Conservation (phyloP, 306 rosid species). For the Fagus crenata region DNA sequence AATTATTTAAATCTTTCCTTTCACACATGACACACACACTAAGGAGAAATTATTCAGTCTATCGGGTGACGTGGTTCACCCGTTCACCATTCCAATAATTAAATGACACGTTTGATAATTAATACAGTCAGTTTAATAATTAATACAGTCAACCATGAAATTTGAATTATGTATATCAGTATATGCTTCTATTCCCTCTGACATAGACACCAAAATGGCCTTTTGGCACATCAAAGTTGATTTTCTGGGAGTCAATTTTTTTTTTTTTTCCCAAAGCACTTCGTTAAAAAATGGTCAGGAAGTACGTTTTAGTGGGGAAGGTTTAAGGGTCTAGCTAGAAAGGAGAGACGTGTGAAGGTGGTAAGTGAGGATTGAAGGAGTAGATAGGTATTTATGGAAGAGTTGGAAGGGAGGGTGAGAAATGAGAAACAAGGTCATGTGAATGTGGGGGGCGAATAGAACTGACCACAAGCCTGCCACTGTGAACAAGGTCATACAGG, state of each 20-base stretch:
- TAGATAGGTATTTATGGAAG: conserved; percentile 50
- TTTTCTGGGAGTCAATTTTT: conserved; percentile 53
- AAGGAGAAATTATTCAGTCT: no score
- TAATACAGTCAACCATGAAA: conserved; percentile 78
- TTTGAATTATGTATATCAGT: conserved; percentile 55
- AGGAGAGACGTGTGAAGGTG: conserved; percentile 5
- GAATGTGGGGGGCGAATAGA: conserved; percentile 60
- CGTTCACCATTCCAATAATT: no score
- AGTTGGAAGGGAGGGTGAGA: conserved; percentile 10
- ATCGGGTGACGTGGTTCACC: no score
- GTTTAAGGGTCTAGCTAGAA: conserved; percentile 1
- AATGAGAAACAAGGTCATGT: conserved; percentile 54
- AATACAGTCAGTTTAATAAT: no score
- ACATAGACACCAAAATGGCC: conserved; percentile 95
- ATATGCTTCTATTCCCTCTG: conserved; percentile 72
- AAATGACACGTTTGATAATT: no score
- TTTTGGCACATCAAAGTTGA: conserved; percentile 77
- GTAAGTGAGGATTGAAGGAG: conserved; percentile 30
- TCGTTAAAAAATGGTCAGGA: no score
- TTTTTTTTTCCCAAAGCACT: no score
- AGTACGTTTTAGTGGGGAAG: neutral
- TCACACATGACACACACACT: no score
- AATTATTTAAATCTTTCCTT: no score
- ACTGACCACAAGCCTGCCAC: conserved; percentile 39
- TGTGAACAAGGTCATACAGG: conserved; percentile 44